Evolutionary conservation across 2,329 filamentous ascomycete species (phyloP).

Genomic region (Microsporum ferrugineum): DNA sequence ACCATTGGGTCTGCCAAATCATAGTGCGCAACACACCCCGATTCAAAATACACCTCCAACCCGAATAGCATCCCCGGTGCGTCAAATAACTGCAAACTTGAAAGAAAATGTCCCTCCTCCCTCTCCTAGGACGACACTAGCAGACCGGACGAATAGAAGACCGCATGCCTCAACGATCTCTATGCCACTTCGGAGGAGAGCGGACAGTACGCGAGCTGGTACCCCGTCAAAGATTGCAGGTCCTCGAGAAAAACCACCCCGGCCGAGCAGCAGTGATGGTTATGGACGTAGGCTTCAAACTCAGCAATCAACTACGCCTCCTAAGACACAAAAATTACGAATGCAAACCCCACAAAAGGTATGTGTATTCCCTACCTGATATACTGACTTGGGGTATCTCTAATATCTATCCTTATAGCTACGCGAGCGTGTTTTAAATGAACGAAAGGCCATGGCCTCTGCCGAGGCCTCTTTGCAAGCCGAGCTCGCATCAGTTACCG

Average conservation of each 20-base stretch:
- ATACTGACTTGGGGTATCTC: constrained; percentile 7
- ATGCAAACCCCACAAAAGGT: constrained; percentile 54
- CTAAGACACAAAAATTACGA: constrained; percentile 58
- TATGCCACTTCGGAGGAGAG: constrained; percentile 32
- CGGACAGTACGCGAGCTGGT: constrained; percentile 23
- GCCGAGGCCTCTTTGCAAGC: constrained; percentile 59
- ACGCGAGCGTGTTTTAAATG: constrained; percentile 72
- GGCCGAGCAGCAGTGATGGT: background rate
- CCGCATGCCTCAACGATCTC: constrained; percentile 23
- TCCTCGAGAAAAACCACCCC: background rate
- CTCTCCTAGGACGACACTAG: constrained; percentile 23
- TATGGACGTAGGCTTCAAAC: constrained; percentile 22
- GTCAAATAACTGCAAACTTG: constrained; percentile 11
- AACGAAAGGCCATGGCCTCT: constrained; percentile 61
- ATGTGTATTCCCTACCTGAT: background rate
- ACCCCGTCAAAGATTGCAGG: background rate
- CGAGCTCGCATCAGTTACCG: constrained; percentile 67
- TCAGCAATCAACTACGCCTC: constrained; percentile 51
- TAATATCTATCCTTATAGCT: constrained; percentile 28
- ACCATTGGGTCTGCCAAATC: background rate
- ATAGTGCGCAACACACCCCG: background rate
- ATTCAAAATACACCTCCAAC: constrained; percentile 15
- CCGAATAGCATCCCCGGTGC: constrained; percentile 21
- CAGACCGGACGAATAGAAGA: constrained; percentile 27
- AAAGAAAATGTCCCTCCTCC: constrained; percentile 32